Evolutionary conservation across 805 yeast genomes (phyloP), one percentile per base, ranked within the genome.

Genomic region (Wickerhamomyces sydowiorum): DNA sequence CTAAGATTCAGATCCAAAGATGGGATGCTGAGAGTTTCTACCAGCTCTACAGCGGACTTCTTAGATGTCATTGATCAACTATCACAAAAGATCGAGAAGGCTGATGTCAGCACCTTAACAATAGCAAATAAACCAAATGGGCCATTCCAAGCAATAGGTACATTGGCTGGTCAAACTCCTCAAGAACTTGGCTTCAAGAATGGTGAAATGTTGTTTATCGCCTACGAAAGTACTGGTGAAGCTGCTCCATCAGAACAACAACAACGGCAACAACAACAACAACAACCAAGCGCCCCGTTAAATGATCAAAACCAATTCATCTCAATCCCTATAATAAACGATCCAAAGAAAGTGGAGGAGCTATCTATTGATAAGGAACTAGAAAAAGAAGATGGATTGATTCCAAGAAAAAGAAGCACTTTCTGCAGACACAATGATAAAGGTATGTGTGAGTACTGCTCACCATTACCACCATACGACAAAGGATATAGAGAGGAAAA

Each of bases 381-480:
- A 27, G 90, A 83, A 39, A 69, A 67, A 23, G 72, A 76, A 41
- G 74, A 76, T 35, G 99, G 99, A 0, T 66, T 84, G 42, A 87
- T 93, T 42, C 62, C 72, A 23, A 73, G 99, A 27, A 63, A 68
- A 29, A 72, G 69, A 48, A 76, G 87, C 1, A 53, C 61, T 2
- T 66, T 89, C 47, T 91, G 99, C 62, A 76, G 82, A 45, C 99
- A 93, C 60, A 85, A 91, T 3, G 91, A 82, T 30, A 83, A 82
- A 53, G 99, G 98, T 2, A 93, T 93, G 98, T 93, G 99, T 62
- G 99, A 93, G 57, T 88, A 89, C 59, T 93, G 98, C 61, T 80
- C 95, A 27, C 96, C 98, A 0, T 66, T 93, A 40, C 96, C 96
- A 28, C 98, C 99, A 3, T 93, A 91, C 87, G 96, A 93, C 61